Evolutionary conservation across 495 filamentous ascomycete species (phyloP), one percentile per base, ranked within the genome.

Genomic region (Neurospora sp.): DNA sequence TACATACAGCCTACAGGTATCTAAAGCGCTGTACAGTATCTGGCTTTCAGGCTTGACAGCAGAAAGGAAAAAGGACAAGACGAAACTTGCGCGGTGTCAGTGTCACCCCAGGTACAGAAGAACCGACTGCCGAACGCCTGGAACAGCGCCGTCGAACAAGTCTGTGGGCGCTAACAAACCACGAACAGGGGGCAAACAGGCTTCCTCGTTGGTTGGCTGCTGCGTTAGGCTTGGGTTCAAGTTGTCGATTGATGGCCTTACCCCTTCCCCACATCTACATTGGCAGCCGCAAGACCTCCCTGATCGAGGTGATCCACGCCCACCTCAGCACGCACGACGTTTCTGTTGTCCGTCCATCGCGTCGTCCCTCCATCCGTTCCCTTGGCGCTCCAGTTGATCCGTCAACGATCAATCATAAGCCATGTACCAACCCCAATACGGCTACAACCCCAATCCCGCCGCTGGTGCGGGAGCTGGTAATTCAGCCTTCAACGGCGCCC

Each of bases 361-460:
- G 69, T 71, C 69, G 71, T 72, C 44, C 73, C 71, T 72, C 72
- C 39, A 35, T 31, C 70, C 68, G 42, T 31, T 72, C 75, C 70
- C 72, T 71, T 74, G 69, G 59, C 44, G 71, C 74, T 73, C 73
- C 70, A 73, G 70, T 77, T 75, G 77, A 68, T 71, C 74, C 73
- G 37, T 74, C 39, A 70, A 72, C 73, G 69, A 72, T 70, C 59
- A 45, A 70, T 72, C 73, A 40, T 35, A 44, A 82, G 82, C 80
- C 83, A 86, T 86, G 85, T 86, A 86, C 78, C 80, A 81, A 73
- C 76, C 80, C 76, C 81, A 80, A 74, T 85, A 84, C 82, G 85
- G 85, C 71, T 84, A 82, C 53, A 65, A 65, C 79, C 81, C 80
- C 74, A 85, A 85, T 81, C 77, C 80, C 77, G 78, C 53, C 53